Percentiles rank a stretch among this genome's conserved stretches.
Conservation (phyloP, 1,139 yeast species). For the Protomyces arabidopsidicola region DNA sequence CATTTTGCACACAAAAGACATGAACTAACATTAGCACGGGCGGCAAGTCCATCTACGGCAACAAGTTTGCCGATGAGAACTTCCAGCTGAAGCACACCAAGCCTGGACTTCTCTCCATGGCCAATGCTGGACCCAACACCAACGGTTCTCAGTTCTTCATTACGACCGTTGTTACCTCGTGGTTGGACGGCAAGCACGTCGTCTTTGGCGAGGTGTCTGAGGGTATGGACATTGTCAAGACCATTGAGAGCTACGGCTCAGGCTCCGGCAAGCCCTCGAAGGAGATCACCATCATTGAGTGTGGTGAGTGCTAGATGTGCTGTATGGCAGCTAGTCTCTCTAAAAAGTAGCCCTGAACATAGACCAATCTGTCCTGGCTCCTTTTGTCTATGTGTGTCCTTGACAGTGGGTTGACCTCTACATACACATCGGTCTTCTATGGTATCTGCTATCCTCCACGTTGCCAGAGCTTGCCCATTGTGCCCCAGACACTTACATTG, state of each 20-base stretch:
- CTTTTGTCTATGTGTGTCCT: not conserved
- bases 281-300: conserved; percentile 69
- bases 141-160: conserved; percentile 98
- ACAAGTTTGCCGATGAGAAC: conserved; percentile 93
- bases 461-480: conserved; percentile 14
- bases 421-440: too few relatives aligned
- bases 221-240: conserved; percentile 86
- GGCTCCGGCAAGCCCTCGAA: conserved; percentile 75
- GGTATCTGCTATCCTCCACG: not conserved
- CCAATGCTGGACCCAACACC: conserved; percentile 99
- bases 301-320: conserved; percentile 47
- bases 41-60: conserved; percentile 98
- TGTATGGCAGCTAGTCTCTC: not conserved
- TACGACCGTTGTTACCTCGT: conserved; percentile 91
- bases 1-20: not conserved
- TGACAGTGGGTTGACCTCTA: not conserved
- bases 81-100: conserved; percentile 75
- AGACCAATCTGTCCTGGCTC: not conserved
- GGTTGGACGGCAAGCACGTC: conserved; percentile 99
- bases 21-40: conserved; percentile 77
- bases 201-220: conserved; percentile 96
- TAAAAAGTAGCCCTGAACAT: not conserved
- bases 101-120: conserved; percentile 97
- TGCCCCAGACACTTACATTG: conserved; percentile 18
- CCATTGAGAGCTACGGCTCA: conserved; percentile 83